phyloP scores from a whole-genome alignment of 257 asterid species.

The Paulownia fortunei region DNA sequence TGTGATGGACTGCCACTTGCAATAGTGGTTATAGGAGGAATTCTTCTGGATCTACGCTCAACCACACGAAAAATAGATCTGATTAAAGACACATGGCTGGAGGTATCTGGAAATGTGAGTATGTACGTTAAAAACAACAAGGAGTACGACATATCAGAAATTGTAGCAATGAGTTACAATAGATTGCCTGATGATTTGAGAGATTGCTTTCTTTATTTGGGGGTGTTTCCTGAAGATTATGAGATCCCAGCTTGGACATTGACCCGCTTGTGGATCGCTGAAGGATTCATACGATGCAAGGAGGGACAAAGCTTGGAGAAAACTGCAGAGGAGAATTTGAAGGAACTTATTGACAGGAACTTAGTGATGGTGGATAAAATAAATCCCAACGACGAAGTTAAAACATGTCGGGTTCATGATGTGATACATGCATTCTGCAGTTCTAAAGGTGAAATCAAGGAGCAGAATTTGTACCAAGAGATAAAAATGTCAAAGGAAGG shows the following conservation, averaged over 20 bases:
- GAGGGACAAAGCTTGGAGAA: slow-evolving; percentile 36
- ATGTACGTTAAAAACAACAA: neutral
- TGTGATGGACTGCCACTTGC: slow-evolving; percentile 58
- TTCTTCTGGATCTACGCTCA: slow-evolving; percentile 2
- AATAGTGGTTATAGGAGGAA: slow-evolving; percentile 44
- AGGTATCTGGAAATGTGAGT: slow-evolving; percentile 7
- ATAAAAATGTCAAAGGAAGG: slow-evolving; percentile 28
- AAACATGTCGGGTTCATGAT: slow-evolving; percentile 55
- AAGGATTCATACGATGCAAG: slow-evolving; percentile 42
- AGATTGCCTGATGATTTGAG: slow-evolving; percentile 46
- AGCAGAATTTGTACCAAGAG: slow-evolving; percentile 44
- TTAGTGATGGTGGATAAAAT: slow-evolving; percentile 43
- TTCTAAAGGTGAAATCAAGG: slow-evolving; percentile 19
- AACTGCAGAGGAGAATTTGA: slow-evolving; percentile 41
- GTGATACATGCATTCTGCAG: slow-evolving; percentile 52
- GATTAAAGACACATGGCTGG: slow-evolving; percentile 23
- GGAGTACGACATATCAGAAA: slow-evolving; percentile 7
- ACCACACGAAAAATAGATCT: neutral
- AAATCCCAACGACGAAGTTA: slow-evolving; percentile 43
- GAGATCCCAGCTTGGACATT: slow-evolving; percentile 48
- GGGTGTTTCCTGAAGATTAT: slow-evolving; percentile 45
- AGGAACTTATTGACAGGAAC: slow-evolving; percentile 51
- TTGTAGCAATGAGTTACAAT: slow-evolving; percentile 49
- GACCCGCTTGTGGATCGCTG: slow-evolving; percentile 55
- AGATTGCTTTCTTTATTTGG: slow-evolving; percentile 55